A percentile compares a stretch with the other conserved stretches of the same genome.
Evolutionary conservation across 2,329 filamentous ascomycete species (phyloP).

Genomic region (Clonostachys chloroleuca): DNA sequence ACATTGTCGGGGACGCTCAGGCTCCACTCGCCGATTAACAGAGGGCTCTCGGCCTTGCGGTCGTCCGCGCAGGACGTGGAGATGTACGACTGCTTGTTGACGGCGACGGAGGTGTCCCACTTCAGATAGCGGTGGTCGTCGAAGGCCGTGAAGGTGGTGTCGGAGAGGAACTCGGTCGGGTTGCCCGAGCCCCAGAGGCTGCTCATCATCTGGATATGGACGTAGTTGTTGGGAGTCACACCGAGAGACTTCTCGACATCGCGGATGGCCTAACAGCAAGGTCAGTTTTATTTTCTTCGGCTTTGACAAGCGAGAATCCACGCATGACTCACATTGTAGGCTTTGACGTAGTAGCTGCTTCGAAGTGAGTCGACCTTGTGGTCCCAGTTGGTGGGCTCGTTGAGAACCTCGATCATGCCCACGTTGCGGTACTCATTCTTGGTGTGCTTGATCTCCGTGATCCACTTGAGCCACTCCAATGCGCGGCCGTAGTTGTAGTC

Average conservation of each 20-base stretch:
- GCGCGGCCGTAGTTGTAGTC: slow-evolving; percentile 53
- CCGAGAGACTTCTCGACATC: slow-evolving; percentile 36
- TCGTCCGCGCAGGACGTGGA: slow-evolving; percentile 41
- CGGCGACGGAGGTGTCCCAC: slow-evolving; percentile 37
- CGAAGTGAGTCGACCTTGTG: slow-evolving; percentile 4
- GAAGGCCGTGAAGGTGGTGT: slow-evolving; percentile 40
- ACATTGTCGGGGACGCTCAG: slow-evolving; percentile 44
- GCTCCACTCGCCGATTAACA: slow-evolving; percentile 56
- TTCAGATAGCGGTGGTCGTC: slow-evolving; percentile 58
- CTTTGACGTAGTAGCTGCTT: slow-evolving; percentile 1
- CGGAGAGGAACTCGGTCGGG: slow-evolving; percentile 37
- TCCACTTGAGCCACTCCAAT: slow-evolving; percentile 49
- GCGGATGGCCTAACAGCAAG: slow-evolving; percentile 30
- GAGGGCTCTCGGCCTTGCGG: slow-evolving; percentile 26
- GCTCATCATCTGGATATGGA: slow-evolving; percentile 28
- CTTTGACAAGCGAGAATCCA: background rate
- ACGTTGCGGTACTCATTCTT: slow-evolving; percentile 45
- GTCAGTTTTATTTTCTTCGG: background rate
- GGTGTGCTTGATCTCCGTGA: slow-evolving; percentile 45
- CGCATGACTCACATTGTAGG: slow-evolving; percentile 1
- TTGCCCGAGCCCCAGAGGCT: slow-evolving; percentile 48
- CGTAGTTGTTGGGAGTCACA: slow-evolving; percentile 30
- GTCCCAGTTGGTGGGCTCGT: slow-evolving; percentile 44
- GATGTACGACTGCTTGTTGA: slow-evolving; percentile 44
- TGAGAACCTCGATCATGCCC: slow-evolving; percentile 54